Conservation (phyloP, 2,329 filamentous ascomycete genomes). For the Claviceps cyperi region DNA sequence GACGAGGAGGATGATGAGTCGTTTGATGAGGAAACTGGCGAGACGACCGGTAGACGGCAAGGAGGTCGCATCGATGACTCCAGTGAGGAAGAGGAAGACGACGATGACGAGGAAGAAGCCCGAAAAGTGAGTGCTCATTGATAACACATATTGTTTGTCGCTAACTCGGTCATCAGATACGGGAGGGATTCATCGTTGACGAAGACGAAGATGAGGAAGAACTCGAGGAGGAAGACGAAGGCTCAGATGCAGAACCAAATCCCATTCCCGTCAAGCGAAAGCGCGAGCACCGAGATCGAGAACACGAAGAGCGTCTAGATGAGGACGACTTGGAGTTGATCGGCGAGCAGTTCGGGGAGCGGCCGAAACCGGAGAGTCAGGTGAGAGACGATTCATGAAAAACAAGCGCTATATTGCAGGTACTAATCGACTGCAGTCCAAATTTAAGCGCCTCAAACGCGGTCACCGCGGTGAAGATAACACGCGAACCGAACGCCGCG, state of each 20-base stretch:
- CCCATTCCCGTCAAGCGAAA: conserved; percentile 53
- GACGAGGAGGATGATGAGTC: conserved; percentile 76
- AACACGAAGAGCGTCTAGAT: conserved; percentile 78
- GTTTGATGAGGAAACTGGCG: conserved; percentile 61
- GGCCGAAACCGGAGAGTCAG: conserved; percentile 50
- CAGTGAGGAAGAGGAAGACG: conserved; percentile 83
- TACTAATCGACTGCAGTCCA: conserved; percentile 41
- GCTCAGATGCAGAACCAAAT: conserved; percentile 36
- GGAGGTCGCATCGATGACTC: conserved; percentile 52
- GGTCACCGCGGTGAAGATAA: conserved; percentile 67
- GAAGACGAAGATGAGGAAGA: conserved; percentile 61
- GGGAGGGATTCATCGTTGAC: conserved; percentile 80
- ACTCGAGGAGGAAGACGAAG: conserved; percentile 52
- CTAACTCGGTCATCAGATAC: conserved; percentile 42
- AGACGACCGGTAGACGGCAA: conserved; percentile 32
- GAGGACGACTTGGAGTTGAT: conserved; percentile 95
- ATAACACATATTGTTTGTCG: not conserved
- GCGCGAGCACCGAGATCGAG: conserved; percentile 59
- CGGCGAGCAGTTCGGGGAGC: conserved; percentile 58
- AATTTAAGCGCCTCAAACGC: conserved; percentile 93
- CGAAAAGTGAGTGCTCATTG: conserved; percentile 40
- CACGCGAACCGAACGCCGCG: conserved; percentile 48
- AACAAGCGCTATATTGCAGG: not conserved
- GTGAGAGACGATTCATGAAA: conserved; percentile 29
- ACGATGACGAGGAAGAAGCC: conserved; percentile 78